Evolutionary conservation across 2,329 filamentous ascomycete species (phyloP), one percentile per base, ranked within the genome.

Genomic region (Juglanconis juglandina): DNA sequence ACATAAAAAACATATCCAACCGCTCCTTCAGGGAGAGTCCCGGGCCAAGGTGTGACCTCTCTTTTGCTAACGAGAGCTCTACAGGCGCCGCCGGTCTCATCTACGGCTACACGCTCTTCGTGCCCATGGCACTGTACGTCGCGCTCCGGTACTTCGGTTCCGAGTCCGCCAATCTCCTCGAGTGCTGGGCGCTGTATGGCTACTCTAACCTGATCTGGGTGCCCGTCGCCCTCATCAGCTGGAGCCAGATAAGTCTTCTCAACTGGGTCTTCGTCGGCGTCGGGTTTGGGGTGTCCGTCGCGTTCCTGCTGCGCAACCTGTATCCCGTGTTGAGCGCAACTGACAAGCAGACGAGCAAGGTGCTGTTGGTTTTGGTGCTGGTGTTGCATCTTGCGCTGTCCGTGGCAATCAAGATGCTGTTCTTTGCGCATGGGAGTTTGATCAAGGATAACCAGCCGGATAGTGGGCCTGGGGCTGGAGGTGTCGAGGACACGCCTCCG

Each of bases 171-270:
- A 96, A 96, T 75, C 79, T 99, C 62, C 84, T 99, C 66, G 95
- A 99, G 79, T 96, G 92, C 80, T 93, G 91, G 87, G 91, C 92
- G 62, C 80, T 99, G 41, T 99, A 98, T 75, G 95, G 95, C 58
- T 99, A 99, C 79, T 86, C 90, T 60, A 99, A 99, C 77, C 80
- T 99, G 69, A 91, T 99, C 71, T 99, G 95, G 95, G 93, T 99
- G 68, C 91, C 90, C 2, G 93, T 99, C 48, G 93, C 95, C 52
- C 77, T 96, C 64, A 91, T 97, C 67, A 92, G 89, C 72, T 97
- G 93, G 90, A 94, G 90, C 65, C 89, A 90, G 56, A 79, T 97
- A 68, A 87, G 86, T 58, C 86, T 92, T 59, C 84, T 99, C 66
- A 99, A 99, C 79, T 98, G 91, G 84, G 85, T 92, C 17, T 96